These are phyloP conservation scores for Lumnitzera littorea DNA, from an alignment of 345 rosid species.

Conservation along the genomic window DNA sequence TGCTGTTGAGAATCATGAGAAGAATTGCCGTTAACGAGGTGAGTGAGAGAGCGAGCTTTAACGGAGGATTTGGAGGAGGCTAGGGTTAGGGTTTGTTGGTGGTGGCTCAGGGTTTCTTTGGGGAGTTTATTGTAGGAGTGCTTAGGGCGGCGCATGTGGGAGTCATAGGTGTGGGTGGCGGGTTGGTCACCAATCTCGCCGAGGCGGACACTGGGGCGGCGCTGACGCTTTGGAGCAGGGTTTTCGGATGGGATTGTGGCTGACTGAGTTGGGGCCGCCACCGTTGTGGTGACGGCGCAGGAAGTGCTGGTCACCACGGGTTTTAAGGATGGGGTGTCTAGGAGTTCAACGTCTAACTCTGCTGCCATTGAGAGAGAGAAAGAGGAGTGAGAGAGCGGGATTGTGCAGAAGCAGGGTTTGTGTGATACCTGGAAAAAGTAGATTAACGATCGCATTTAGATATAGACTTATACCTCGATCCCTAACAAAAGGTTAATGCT, in stretches of 20 bases:
- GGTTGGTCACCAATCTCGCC: slow-evolving; percentile 67
- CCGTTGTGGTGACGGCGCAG: background rate
- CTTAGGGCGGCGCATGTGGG: slow-evolving; percentile 39
- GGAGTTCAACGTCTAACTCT: slow-evolving; percentile 18
- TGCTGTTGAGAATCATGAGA: too few species aligned
- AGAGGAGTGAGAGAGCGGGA: slow-evolving; percentile 6
- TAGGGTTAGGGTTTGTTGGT: too few species aligned
- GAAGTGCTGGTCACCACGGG: slow-evolving; percentile 8
- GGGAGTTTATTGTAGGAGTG: slow-evolving; percentile 27
- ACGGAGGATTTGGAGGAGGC: slow-evolving; percentile 23
- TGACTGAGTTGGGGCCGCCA: slow-evolving; percentile 7
- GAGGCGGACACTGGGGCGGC: slow-evolving; percentile 68
- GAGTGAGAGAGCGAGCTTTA: slow-evolving; percentile 52
- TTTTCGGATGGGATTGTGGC: slow-evolving; percentile 19
- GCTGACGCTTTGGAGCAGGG: slow-evolving; percentile 44
- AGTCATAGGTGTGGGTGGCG: slow-evolving; percentile 22
- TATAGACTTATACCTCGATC: too few species aligned
- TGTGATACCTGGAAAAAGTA: background rate
- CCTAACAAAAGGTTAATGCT: too few species aligned
- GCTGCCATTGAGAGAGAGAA: slow-evolving; percentile 24
- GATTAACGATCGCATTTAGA: too few species aligned
- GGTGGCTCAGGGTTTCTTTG: slow-evolving; percentile 21
- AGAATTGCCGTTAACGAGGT: slow-evolving; percentile 45
- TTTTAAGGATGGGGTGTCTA: background rate
- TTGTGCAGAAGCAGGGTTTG: slow-evolving; percentile 10